Conservation (phyloP, 495 filamentous ascomycete genomes). For the Aspergillus saccharolyticus region DNA sequence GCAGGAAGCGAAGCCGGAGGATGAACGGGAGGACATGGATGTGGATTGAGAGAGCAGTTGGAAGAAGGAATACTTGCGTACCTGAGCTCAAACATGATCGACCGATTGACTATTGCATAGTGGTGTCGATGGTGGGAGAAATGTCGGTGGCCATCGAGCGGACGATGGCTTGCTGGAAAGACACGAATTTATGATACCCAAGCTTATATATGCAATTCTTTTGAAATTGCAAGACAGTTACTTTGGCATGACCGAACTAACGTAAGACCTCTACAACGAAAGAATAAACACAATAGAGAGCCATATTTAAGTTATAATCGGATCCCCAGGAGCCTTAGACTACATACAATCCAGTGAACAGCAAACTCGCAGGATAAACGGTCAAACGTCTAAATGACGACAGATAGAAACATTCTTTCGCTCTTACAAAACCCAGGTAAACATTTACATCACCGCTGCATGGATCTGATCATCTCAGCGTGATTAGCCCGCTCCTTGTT, state of each 20-base stretch:
- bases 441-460: conserved; percentile 32
- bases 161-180: not conserved
- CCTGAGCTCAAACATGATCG: no score
- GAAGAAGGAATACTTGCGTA: no score
- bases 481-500: conserved; percentile 83
- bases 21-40: conserved; percentile 31
- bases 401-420: not conserved
- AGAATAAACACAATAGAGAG: no score
- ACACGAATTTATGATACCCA: conserved; percentile 32
- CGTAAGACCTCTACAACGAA: not conserved
- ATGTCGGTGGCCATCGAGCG: not conserved
- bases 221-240: not conserved
- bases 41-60: conserved; percentile 23
- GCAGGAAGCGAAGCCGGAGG: conserved; percentile 9
- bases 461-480: conserved; percentile 72
- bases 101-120: not conserved
- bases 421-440: not conserved
- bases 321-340: conserved; percentile 19
- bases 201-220: not conserved
- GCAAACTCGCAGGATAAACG: conserved; percentile 1
- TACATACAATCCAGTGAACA: conserved; percentile 15
- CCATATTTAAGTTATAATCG: conserved; percentile 2
- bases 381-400: not conserved
- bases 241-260: not conserved
- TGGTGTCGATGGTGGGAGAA: not conserved